Evolutionary conservation across 2,329 filamentous ascomycete species (phyloP), one percentile per base, ranked within the genome.

Genomic region (Neofusicoccum cordaticola): DNA sequence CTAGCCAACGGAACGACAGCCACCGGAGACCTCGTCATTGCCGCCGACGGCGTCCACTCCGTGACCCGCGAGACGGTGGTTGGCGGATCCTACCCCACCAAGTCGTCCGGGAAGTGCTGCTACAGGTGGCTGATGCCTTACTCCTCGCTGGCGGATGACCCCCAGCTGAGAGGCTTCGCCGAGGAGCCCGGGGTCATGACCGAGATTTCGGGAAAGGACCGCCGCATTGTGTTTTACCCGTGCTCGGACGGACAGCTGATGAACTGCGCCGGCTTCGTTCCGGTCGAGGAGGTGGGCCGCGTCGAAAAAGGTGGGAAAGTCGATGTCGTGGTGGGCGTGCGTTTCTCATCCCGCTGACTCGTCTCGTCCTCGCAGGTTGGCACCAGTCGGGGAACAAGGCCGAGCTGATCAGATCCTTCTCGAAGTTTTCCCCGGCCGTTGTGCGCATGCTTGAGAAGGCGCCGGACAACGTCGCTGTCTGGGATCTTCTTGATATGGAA

Each of bases 101-200:
- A 78, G 53, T 75, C 78, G 2, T 82, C 81, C 2, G 85, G 85
- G 1, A 85, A 86, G 69, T 84, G 81, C 51, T 85, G 85, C 1
- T 88, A 86, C 70, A 78, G 85, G 7, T 88, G 86, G 72, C 70
- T 86, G 7, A 77, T 88, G 0, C 75, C 80, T 0, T 77, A 79
- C 1, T 79, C 84, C 13, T 76, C 75, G 4, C 76, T 78, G 0
- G 63, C 77, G 8, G 75, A 70, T 42, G 80, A 77, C 70, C 81
- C 69, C 27, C 77, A 70, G 66, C 80, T 72, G 50, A 77, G 51
- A 7, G 73, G 74, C 6, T 75, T 80, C 47, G 77, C 73, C 0
- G 69, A 77, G n/a, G 67, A 73, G 3, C 71, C 76, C 1, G 79
- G 81, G 1, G 64, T 79, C 11, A 68, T 84, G 12, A 71, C 75